phyloP scores from a whole-genome alignment of 805 yeast species.

The Hanseniaspora lindneri region DNA sequence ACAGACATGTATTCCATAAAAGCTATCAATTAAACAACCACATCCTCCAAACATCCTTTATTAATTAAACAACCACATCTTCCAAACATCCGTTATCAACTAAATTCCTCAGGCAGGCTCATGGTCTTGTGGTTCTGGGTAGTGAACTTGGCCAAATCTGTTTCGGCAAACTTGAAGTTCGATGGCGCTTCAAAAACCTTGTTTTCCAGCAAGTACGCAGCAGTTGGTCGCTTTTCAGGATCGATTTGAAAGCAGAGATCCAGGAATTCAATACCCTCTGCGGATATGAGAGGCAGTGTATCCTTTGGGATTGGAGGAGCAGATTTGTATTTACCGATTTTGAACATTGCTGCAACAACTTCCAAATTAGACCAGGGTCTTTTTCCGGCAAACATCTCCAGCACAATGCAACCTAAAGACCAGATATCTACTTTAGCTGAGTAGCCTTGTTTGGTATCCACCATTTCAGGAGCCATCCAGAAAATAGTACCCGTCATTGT shows the following conservation, averaged over 20 bases:
- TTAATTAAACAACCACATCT: too few species aligned
- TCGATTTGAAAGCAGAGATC: slow-evolving; percentile 64
- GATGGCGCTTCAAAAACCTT: slow-evolving; percentile 36
- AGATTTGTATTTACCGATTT: slow-evolving; percentile 68
- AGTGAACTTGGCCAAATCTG: slow-evolving; percentile 47
- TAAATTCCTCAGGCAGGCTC: not conserved
- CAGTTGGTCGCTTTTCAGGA: slow-evolving; percentile 84
- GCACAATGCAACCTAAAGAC: slow-evolving; percentile 94
- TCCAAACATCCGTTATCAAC: too few species aligned
- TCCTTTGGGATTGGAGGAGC: slow-evolving; percentile 98
- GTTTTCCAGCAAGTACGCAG: slow-evolving; percentile 47
- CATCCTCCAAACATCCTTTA: too few species aligned
- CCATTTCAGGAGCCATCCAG: slow-evolving; percentile 99
- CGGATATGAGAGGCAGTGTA: slow-evolving; percentile 50
- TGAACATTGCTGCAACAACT: slow-evolving; percentile 87
- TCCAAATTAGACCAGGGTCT: slow-evolving; percentile 96
- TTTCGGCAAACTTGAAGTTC: slow-evolving; percentile 40
- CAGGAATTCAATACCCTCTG: slow-evolving; percentile 57
- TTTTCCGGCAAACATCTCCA: slow-evolving; percentile 95
- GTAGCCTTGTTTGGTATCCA: slow-evolving; percentile 84
- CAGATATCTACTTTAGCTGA: slow-evolving; percentile 97
- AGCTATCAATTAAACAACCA: too few species aligned
- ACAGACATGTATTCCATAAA: too few species aligned
- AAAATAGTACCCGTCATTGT: slow-evolving; percentile 97
- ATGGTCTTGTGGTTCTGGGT: slow-evolving; percentile 30